Base-by-base conservation (phyloP, 768 basidiomycete genomes). In the Saitozyma podzolica region DNA sequence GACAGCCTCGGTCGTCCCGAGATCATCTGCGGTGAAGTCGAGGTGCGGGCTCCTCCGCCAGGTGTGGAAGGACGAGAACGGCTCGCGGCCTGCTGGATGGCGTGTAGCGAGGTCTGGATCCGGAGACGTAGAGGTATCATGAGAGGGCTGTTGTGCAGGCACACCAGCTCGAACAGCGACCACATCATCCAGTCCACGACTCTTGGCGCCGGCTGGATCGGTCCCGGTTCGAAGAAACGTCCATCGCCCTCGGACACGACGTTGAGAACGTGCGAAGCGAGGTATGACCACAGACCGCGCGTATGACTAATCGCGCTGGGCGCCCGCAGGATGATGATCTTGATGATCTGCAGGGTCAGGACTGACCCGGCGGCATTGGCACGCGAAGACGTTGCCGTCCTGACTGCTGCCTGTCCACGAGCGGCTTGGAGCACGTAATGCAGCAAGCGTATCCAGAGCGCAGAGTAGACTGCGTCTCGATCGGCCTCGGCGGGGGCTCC, bases 301-400 rank as follows among this genome's bases (percentile, higher is more conserved):
- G 68, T 56, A 19, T 55, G 29, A 0, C 68, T 68, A 19, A 75
- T 63, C 29, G 57, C 63, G 3, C 67, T 63, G 3, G 65, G 56
- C 0, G 70, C 70, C 4, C 73, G 63, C 17, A 76, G 40, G 40
- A 61, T 37, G 56, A 73, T 67, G 56, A 71, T 54, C 57, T 74
- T 76, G 65, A 74, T 63, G 53, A 72, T 59, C 47, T 76, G 73
- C 0, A 74, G 29, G 5, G 64, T 55, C 41, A 74, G 47, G 20
- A 68, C 39, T 6, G 63, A 54, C 0, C 61, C 66, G 10, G 61
- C 61, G 5, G 50, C 17, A 45, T n/a, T 42, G 14, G 45, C 19
- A 4, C 49, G 53, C 6, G 63, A 29, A 29, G 29, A 29, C 29
- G 29, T 29, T 29, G 29, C 29, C 29, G 29, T 29, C 29, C 29